Base-by-base conservation (phyloP, 75 land plant species). In the Cunninghamia lanceolata region DNA sequence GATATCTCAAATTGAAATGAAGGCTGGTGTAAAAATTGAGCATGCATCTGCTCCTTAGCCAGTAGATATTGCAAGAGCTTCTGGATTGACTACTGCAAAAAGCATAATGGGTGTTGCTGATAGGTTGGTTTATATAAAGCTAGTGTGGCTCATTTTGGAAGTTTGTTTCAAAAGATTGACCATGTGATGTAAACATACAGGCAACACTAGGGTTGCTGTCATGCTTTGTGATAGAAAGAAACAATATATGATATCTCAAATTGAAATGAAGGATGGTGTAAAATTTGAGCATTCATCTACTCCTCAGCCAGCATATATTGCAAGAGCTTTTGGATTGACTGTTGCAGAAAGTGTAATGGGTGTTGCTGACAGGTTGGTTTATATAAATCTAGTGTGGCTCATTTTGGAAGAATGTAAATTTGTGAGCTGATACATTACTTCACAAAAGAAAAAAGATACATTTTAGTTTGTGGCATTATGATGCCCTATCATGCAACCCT, bases 21-120 rank as follows among this genome's bases (percentile, higher is more conserved):
- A 96, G 83, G 98, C 99, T 39, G 99, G 99, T 21, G 96, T 98
- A 75, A 96, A 93, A 84, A 96, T 98, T 88, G 99, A 98, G 85
- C 93, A 92, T 19, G 79, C 96, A 70, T 88, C 96, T 80, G 95
- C 99, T 16, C 99, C 99, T 70, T 94, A 98, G 74, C 97, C 97
- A 13, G 88, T 89, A 86, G 99, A 96, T 86, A 80, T 98, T 86
- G 99, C 99, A 63, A 92, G 90, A 86, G 88, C 96, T 30, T 85
- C 94, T 85, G 94, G 94, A 77, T 84, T 71, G 53, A 92, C 92
- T 53, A 96, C 99, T 40, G 92, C 89, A 36, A 94, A 93, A 81
- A 86, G 91, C 38, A 89, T 98, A 15, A 75, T 85, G 0, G 85
- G 90, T 39, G 94, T 98, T 9, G 89, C 95, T 82, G 99, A 97